phyloP scores from a whole-genome alignment of 1,284 basidiomycete species.

The Ustilago esculenta region DNA sequence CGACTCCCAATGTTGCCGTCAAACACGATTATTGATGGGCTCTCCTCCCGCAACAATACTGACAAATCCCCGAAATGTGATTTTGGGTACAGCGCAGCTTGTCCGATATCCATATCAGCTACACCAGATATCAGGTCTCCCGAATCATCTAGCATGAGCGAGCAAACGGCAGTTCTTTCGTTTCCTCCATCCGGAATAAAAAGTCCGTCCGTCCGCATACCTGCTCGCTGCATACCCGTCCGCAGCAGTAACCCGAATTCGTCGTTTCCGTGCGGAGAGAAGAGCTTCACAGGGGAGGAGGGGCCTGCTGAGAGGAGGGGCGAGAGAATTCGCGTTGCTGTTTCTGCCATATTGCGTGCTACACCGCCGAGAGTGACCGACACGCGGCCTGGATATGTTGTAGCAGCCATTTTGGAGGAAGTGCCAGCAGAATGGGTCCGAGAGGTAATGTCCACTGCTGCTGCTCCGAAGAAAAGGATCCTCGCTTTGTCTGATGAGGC shows the following conservation, averaged over 20 bases:
- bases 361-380: constrained; percentile 86
- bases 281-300: constrained; percentile 57
- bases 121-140: constrained; percentile 84
- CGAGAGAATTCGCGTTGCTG: constrained; percentile 76
- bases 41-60: background rate
- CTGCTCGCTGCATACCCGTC: constrained; percentile 73
- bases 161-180: constrained; percentile 79
- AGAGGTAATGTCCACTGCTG: constrained; percentile 62
- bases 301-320: background rate
- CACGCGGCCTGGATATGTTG: constrained; percentile 84
- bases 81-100: constrained; percentile 6
- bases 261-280: constrained; percentile 68
- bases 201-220: constrained; percentile 86
- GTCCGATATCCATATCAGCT: constrained; percentile 79
- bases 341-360: constrained; percentile 90
- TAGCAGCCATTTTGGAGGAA: constrained; percentile 21
- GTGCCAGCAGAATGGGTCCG: constrained; percentile 24
- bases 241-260: constrained; percentile 70
- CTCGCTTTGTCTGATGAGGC: constrained; percentile 2
- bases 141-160: constrained; percentile 78
- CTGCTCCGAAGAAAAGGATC: constrained; percentile 57
- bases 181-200: constrained; percentile 61
- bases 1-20: constrained; percentile 45
- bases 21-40: constrained; percentile 24
- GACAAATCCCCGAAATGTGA: background rate